Evolutionary conservation across 306 rosid genomes (phyloP).

Genomic region (Gastrolobium bilobum): DNA sequence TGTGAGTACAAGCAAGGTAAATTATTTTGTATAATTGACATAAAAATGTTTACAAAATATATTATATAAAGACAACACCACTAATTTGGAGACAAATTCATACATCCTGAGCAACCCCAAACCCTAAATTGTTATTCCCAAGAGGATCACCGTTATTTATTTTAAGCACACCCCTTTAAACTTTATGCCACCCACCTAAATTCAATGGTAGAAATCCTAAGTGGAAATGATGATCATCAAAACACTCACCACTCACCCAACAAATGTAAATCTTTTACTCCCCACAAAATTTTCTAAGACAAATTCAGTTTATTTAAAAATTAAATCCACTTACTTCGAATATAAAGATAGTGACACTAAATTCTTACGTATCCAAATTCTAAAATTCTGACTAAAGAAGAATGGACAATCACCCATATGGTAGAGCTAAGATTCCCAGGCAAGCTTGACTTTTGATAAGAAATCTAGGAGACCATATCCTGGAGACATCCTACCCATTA

Average conservation of each 20-base stretch:
- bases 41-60: too few species aligned
- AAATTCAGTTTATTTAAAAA: background rate
- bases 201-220: background rate
- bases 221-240: background rate
- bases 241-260: background rate
- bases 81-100: too few species aligned
- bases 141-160: too few species aligned
- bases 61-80: too few species aligned
- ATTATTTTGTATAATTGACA: too few species aligned
- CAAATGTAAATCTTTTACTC: background rate
- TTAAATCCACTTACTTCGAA: background rate
- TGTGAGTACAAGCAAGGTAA: too few species aligned
- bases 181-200: too few species aligned
- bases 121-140: too few species aligned
- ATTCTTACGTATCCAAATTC: background rate
- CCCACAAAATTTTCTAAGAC: background rate
- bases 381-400: background rate
- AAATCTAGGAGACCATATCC: background rate
- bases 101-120: too few species aligned
- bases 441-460: constrained; percentile 1
- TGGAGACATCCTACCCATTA: background rate
- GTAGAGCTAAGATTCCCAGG: background rate
- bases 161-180: too few species aligned
- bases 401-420: background rate
- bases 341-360: background rate